These are phyloP conservation scores for Spencermartinsiella europaea DNA, from an alignment of 805 yeast species.

Conservation along the genomic window DNA sequence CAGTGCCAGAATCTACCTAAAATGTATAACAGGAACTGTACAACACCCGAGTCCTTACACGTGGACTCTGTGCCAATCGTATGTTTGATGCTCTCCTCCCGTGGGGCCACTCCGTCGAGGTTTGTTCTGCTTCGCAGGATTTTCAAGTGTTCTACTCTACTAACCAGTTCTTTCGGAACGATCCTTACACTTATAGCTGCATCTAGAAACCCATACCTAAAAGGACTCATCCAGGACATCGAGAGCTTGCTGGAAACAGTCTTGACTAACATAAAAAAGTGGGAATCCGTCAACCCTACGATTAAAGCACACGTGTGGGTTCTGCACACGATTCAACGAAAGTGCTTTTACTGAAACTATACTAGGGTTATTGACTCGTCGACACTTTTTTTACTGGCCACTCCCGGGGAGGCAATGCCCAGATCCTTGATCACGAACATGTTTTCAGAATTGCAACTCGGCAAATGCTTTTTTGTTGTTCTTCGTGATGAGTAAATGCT, in stretches of 20 bases:
- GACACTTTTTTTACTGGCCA: too few species aligned
- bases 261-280: constrained; percentile 3
- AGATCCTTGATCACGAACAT: too few species aligned
- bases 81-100: too few species aligned
- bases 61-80: constrained; percentile 9
- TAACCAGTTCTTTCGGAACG: constrained; percentile 10
- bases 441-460: background rate
- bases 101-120: too few species aligned
- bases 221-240: constrained; percentile 6
- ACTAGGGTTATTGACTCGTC: too few species aligned
- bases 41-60: constrained; percentile 13
- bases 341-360: too few species aligned
- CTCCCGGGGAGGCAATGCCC: too few species aligned
- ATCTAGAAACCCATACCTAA: background rate
- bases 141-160: too few species aligned
- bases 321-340: background rate
- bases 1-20: constrained; percentile 8
- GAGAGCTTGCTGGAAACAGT: constrained; percentile 6
- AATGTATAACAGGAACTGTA: constrained; percentile 1
- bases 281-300: constrained; percentile 6
- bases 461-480: background rate
- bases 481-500: background rate
- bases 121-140: too few species aligned
- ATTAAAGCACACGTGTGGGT: background rate
- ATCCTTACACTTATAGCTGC: constrained; percentile 10